Conservation (phyloP, 2,329 filamentous ascomycete species). For the Phoma sp. region DNA sequence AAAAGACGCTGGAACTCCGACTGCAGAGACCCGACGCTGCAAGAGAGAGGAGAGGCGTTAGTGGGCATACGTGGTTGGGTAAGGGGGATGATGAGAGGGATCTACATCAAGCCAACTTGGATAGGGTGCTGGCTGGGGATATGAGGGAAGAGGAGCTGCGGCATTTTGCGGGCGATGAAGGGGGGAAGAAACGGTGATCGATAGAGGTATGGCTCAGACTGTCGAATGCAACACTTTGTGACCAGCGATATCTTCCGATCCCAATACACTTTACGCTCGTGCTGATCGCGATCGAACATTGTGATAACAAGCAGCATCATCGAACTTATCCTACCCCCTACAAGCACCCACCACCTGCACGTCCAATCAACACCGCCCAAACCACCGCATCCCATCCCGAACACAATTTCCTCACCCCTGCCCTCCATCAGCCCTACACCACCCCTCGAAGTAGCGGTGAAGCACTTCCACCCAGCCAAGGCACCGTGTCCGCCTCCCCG, state of each 20-base stretch:
- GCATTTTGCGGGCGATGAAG: conserved; percentile 15
- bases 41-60: conserved; percentile 2
- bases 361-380: too few relatives aligned
- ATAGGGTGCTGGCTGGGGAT: conserved; percentile 21
- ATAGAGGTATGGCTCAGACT: not conserved
- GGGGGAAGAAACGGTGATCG: not conserved
- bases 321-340: too few relatives aligned
- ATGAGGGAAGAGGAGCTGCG: conserved; percentile 21
- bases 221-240: not conserved
- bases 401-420: too few relatives aligned
- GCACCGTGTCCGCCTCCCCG: not conserved
- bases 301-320: too few relatives aligned
- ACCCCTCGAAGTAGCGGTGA: not conserved
- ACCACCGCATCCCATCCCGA: too few relatives aligned
- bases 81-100: conserved; percentile 30
- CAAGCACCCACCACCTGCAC: too few relatives aligned
- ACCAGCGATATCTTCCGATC: too few relatives aligned
- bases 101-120: conserved; percentile 17
- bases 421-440: too few relatives aligned
- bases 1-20: conserved; percentile 25
- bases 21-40: not conserved
- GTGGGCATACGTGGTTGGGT: conserved; percentile 30
- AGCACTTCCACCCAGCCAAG: not conserved
- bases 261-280: too few relatives aligned
- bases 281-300: too few relatives aligned